Base-by-base conservation (phyloP, 306 rosid species). In the Fragaria nilgerrensis region DNA sequence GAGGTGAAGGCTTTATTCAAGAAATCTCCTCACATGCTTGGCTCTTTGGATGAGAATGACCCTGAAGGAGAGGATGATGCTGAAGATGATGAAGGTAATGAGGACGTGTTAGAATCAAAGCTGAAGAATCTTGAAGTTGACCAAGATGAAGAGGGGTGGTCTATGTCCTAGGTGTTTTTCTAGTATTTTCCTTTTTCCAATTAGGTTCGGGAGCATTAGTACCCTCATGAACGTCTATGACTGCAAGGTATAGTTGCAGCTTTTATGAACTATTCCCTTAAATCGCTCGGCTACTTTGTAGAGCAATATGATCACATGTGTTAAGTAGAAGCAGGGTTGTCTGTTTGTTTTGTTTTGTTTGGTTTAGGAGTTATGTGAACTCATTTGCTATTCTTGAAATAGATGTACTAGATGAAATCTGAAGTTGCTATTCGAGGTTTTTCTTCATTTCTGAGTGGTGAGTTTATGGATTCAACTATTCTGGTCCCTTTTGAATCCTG, bases 11-110 rank as follows among this genome's bases (percentile, higher is more conserved):
- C 77, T 69, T 77, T 91, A 50, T 93, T 93, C 62, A 88, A 85
- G 88, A 87, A 85, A 32, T 84, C 73, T 77, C 92, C 93, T 0
- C 75, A 83, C 55, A 45, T 67, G 80, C 94, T 96, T 12, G 98
- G 92, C 67, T 73, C 94, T 48, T 80, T 96, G 85, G 93, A 93
- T 72, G 98, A 93, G 29, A 96, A 96, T 77, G 96, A 96, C 55
- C 97, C 98, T 19, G 94, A 92, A 55, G 97, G 97, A 79, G 82
- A 7, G 59, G 96, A 87, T 17, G 85, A 80, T 7, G 87, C 82
- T 5, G 95, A 84, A 12, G 82, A 76, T 12, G 87, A 55, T 6
- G 90, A 85, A 45, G 86, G 65, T 4, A 53, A 79, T 9, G 96
- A 76, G 23, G 86, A 83, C 70, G 96, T 85, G 61, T 78, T 95